These are phyloP conservation scores for Rauvolfia tetraphylla DNA, from an alignment of 257 asterid genomes.

Conservation along the genomic window DNA sequence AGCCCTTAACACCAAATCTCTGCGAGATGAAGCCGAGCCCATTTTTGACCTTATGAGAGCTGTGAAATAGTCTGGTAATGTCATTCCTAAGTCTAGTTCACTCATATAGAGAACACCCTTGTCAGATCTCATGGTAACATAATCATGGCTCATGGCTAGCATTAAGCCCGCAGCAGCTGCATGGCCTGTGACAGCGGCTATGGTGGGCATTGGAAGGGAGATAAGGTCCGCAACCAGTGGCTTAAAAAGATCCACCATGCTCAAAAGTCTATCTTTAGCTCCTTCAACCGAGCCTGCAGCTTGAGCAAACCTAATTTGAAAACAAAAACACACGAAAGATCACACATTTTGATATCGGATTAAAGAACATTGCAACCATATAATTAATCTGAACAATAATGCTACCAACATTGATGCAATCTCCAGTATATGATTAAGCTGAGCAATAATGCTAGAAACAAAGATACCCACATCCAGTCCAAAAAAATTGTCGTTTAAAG, in stretches of 20 bases:
- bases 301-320: constrained; percentile 50
- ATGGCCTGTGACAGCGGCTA: constrained; percentile 81
- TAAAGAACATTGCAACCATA: background rate
- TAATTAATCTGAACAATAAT: background rate
- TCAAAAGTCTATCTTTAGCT: constrained; percentile 39
- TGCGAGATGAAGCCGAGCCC: constrained; percentile 35
- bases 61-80: constrained; percentile 67
- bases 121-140: constrained; percentile 55
- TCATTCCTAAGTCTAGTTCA: constrained; percentile 80
- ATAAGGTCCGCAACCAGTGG: constrained; percentile 63
- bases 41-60: constrained; percentile 53
- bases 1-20: constrained; percentile 50
- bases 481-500: too few species aligned
- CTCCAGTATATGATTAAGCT: too few species aligned
- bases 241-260: constrained; percentile 56
- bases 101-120: constrained; percentile 74
- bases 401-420: too few species aligned
- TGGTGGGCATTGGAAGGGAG: constrained; percentile 72
- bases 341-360: background rate
- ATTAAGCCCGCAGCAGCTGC: constrained; percentile 83
- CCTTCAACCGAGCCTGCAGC: constrained; percentile 52
- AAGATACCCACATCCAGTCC: background rate
- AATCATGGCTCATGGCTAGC: constrained; percentile 73
- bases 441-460: background rate
- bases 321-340: background rate